phyloP scores from a whole-genome alignment of 768 basidiomycete genomes.

The Kwoniella dejecticola region DNA sequence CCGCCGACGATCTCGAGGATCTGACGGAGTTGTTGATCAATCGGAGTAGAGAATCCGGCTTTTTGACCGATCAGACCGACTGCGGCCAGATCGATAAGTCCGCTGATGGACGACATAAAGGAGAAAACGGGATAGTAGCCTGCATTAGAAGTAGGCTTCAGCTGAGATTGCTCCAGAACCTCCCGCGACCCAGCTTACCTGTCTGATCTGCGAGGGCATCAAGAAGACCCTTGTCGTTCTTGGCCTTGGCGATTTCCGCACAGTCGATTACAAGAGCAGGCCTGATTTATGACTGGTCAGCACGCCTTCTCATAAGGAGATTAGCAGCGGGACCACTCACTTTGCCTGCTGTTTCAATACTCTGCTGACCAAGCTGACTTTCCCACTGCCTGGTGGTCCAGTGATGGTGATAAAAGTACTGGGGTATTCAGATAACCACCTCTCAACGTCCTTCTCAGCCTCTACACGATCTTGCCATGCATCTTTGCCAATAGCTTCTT shows the following conservation, averaged over 20 bases:
- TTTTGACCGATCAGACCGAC: conserved; percentile 96
- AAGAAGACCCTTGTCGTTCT: conserved; percentile 67
- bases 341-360: conserved; percentile 53
- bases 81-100: conserved; percentile 85
- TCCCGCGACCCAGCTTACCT: conserved; percentile 66
- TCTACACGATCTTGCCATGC: conserved; percentile 85
- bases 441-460: conserved; percentile 67
- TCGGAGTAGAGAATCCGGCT: conserved; percentile 78
- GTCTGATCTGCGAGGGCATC: conserved; percentile 73
- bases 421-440: conserved; percentile 77
- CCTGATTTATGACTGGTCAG: conserved; percentile 56
- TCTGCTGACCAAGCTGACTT: conserved; percentile 54
- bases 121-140: conserved; percentile 76
- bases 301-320: not conserved
- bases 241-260: conserved; percentile 65
- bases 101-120: conserved; percentile 76
- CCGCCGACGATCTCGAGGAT: conserved; percentile 76
- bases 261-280: conserved; percentile 82
- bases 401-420: conserved; percentile 62
- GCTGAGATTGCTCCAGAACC: not conserved
- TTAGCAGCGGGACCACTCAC: conserved; percentile 24
- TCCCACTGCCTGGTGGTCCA: conserved; percentile 58
- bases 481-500: conserved; percentile 50
- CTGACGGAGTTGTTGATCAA: conserved; percentile 78
- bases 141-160: conserved; percentile 2